Base-by-base conservation (phyloP, 192 early-diverging fungal genomes). In the Backusella macrospora region DNA sequence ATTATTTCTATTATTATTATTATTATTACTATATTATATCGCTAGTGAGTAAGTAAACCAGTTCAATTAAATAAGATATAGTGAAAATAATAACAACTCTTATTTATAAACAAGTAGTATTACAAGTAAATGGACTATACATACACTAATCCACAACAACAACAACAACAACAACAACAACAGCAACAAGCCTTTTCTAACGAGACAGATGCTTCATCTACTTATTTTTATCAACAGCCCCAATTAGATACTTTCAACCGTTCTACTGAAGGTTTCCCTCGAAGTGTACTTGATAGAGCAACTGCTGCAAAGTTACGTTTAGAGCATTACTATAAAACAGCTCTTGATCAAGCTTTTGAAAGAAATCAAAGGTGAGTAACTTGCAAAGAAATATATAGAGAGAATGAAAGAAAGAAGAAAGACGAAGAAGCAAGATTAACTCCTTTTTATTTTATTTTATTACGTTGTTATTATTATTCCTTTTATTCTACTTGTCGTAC, bases 291-390 rank as follows among this genome's bases (percentile, higher is more conserved):
- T 9, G 98, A 99, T 47, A 86, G 93, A 76, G 92, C 96, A 6
- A 89, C 94, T 0, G 90, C 92, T 8, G 96, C 96, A 45, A 98
- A 96, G 82, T 89, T 93, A 49, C 93, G 93, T 68, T 85, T 99
- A 34, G 93, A 98, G 75, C 88, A 95, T 83, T 96, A 95, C 68
- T 99, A 98, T 86, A 95, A 94, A 76, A 86, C 88, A 23, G 85
- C 93, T 42, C 87, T 98, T 65, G 88, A 91, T 6, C 96, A 98
- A 76, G 96, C 94, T 70, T 91, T 91, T 70, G 97, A 99, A 70
- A 83, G 91, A 68, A 93, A 89, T 70, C 85, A 92, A 74, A 87
- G 93, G 89, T 87, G 81, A 82, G 38, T 21, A 3, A 63, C 15
- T 48, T 34, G n/a, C 15, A 15, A 64, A 18, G 37, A 44, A 15